Evolutionary conservation across 2,329 filamentous ascomycete species (phyloP), one percentile per base, ranked within the genome.

Genomic region (Hypoxylon sp.): DNA sequence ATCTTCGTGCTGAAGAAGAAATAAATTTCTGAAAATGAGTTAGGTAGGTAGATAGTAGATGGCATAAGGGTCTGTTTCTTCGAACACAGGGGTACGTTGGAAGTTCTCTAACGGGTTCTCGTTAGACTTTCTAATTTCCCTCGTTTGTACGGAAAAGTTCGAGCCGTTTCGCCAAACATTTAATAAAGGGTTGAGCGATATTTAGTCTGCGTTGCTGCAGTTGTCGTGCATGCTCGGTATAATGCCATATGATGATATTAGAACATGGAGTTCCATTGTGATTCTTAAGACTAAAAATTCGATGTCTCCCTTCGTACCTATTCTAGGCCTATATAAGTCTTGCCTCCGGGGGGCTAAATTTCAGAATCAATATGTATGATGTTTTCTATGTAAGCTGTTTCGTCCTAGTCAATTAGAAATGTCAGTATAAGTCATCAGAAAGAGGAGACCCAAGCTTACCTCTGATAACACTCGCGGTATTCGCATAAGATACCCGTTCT

Each of bases 1-100:
- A 71, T 76, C 49, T 76, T 77, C 56, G 68, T 76, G 30, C 7
- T 76, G 46, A 50, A 49, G 61, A 75, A 75, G 70, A 75, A 74
- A 51, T 43, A 43, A 19, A 43, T 19, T 11, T 63, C 55, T 36
- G 64, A 52, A 41, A 38, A 13, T 0, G 32, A 58, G 53, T 13
- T 13, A 32, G 23, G 13, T 2, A 19, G 25, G 14, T 50, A 59
- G 21, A 28, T 56, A 32, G 25, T 30, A 43, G 17, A 41, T 43
- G 10, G 30, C 10, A 17, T 55, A 17, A 23, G 34, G 21, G n/a
- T 34, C 17, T 17, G 23, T 17, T 19, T 21, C 19, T 45, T 25
- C 36, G 58, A 57, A 57, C 21, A 64, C 36, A 49, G 36, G 41
- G 13, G 25, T 41, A 41, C 23, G 34, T 38, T 14, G 53, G 49